phyloP scores from a whole-genome alignment of 768 basidiomycete genomes.

The Sutorius australiensis region DNA sequence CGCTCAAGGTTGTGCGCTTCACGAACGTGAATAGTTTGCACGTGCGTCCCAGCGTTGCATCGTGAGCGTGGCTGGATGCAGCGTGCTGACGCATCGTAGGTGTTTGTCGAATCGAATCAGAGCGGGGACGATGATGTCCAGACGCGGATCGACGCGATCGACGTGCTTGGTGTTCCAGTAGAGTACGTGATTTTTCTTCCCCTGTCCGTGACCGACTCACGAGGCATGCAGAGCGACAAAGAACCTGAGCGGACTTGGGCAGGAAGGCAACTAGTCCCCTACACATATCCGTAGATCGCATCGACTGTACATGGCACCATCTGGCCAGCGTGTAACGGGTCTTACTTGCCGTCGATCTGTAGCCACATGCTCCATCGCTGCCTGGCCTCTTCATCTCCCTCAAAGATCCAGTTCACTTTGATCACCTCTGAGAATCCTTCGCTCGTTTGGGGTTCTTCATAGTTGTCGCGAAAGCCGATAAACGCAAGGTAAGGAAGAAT shows the following conservation, averaged over 20 bases:
- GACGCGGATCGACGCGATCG: slow-evolving; percentile 65
- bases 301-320: neutral
- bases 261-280: slow-evolving; percentile 27
- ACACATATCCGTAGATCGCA: slow-evolving; percentile 1
- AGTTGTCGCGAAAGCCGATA: slow-evolving; percentile 51
- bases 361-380: slow-evolving; percentile 82
- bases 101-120: slow-evolving; percentile 69
- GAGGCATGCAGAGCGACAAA: slow-evolving; percentile 32
- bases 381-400: slow-evolving; percentile 69
- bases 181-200: slow-evolving; percentile 41
- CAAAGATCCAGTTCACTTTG: slow-evolving; percentile 76
- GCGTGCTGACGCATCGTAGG: slow-evolving; percentile 36
- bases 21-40: slow-evolving; percentile 64
- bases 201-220: slow-evolving; percentile 3
- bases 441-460: slow-evolving; percentile 57
- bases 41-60: slow-evolving; percentile 32
- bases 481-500: slow-evolving; percentile 60
- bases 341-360: slow-evolving; percentile 68
- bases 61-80: neutral
- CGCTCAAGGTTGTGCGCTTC: slow-evolving; percentile 64
- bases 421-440: slow-evolving; percentile 82
- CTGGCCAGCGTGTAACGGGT: neutral
- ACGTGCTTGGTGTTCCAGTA: slow-evolving; percentile 56
- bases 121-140: slow-evolving; percentile 47
- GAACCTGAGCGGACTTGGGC: slow-evolving; percentile 36